Evolutionary conservation across 805 yeast genomes (phyloP).

Genomic region (Yamadazyma takamatsuzukensis): DNA sequence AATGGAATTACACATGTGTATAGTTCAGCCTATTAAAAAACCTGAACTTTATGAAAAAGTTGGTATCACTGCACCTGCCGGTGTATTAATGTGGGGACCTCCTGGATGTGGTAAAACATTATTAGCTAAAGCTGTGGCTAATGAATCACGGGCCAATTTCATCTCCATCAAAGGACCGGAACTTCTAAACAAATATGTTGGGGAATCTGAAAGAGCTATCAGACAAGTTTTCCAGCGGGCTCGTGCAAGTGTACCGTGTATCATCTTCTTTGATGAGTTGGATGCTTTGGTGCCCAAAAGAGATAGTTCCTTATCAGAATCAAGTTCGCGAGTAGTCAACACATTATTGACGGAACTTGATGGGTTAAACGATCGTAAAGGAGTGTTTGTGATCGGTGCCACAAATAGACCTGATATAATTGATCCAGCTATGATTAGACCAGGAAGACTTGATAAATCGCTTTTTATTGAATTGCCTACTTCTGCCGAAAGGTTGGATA

Average conservation of each 20-base stretch:
- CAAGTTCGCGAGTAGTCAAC: constrained; percentile 90
- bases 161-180: constrained; percentile 97
- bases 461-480: constrained; percentile 87
- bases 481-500: constrained; percentile 73
- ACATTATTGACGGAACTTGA: constrained; percentile 92
- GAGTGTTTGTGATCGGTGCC: constrained; percentile 93
- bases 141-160: constrained; percentile 93
- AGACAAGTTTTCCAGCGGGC: constrained; percentile 93
- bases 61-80: constrained; percentile 95
- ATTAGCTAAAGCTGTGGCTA: constrained; percentile 95
- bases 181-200: constrained; percentile 88
- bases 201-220: constrained; percentile 92
- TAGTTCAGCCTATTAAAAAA: constrained; percentile 91
- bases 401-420: constrained; percentile 98
- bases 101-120: constrained; percentile 99
- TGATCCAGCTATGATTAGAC: constrained; percentile 96
- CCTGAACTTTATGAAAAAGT: constrained; percentile 88
- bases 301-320: constrained; percentile 82
- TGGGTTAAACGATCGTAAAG: constrained; percentile 88
- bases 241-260: constrained; percentile 88
- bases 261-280: constrained; percentile 91
- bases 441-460: constrained; percentile 93
- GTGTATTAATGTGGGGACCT: constrained; percentile 98
- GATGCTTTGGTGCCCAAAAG: constrained; percentile 96
- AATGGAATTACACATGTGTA: constrained; percentile 92